Evolutionary conservation across 2,329 filamentous ascomycete species (phyloP), one percentile per base, ranked within the genome.

Genomic region (Colletotrichum acutatum): DNA sequence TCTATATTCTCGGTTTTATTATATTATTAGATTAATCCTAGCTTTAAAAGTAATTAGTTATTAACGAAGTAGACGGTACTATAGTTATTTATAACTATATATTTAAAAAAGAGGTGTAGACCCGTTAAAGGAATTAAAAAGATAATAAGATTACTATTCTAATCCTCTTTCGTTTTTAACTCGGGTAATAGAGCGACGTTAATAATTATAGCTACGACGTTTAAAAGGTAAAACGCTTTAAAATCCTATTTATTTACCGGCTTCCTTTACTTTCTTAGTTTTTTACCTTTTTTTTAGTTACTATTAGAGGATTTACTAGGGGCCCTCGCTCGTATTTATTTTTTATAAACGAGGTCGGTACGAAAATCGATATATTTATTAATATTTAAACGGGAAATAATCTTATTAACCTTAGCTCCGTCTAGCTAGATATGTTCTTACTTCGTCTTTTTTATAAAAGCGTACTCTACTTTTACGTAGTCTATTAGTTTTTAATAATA

Each of bases 161-260:
- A n/a, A 49, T 49, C n/a, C 2, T 0, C 1, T 1, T 11, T 1
- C 1, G 1, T 34, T 9, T 3, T 34, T 34, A 34, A 8, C 9
- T 34, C 11, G 3, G 0, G 3, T 1, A 34, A 0, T 49, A 49
- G 0, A 22, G 1, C 11, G 11, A 34, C 1, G 1, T 34, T 12
- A 49, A 49, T 56, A 56, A 56, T 5, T 5, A 19, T 19, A 28
- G 2, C 0, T 30, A 19, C 1, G 0, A 12, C 4, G 12, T 54
- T 34, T 34, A 34, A 34, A 12, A 4, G 3, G 3, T 34, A 34
- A 1, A 8, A 9, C 1, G 1, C 2, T 5, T 54, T 26, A 26
- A 3, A 4, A 11, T 24, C 4, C 22, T 54, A 6, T 22, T 49
- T 49, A 22, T 49, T 22, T n/a, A n/a, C n/a, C n/a, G n/a, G n/a